Base-by-base conservation (phyloP, 2,329 filamentous ascomycete genomes). In the Paecilomyces dactylethromorphus region DNA sequence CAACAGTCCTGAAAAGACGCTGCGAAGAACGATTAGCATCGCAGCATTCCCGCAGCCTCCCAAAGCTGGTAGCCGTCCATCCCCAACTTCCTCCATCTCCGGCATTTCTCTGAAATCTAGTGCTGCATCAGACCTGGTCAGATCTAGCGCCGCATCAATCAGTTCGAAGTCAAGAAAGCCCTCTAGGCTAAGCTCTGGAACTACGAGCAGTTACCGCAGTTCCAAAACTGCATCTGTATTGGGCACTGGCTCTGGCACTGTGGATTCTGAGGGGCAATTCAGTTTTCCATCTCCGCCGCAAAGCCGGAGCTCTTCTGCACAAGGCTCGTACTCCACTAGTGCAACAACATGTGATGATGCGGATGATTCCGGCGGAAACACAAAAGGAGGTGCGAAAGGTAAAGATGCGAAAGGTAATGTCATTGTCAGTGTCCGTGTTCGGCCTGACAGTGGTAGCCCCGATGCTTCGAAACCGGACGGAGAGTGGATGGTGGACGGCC, bases 31-130 rank as follows among this genome's bases (percentile, higher is more conserved):
- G 0, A 88, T 96, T 68, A 97, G 92, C 80, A 96, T 97, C 69
- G 93, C 92, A 70, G 88, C 91, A 0, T 97, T 97, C 69, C 93
- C 93, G 31, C 90, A 96, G 64, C 93, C 93, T 13, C 93, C 93
- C 13, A 87, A 87, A 65, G 84, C 86, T 54, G 82, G 83, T 57
- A 81, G 76, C 78, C 66, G 91, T 82, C 75, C 78, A 86, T 58
- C 90, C 84, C 56, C 84, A 81, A 57, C 84, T 70, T 74, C 82
- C 68, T 66, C 76, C 70, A 56, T 73, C 61, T 68, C 80, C 59
- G 69, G 66, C 2, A 65, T 71, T 29, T 69, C 71, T 39, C 63
- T 61, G 1, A 62, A 58, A 33, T 69, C 66, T 56, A 57, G 68
- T 4, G 58, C 59, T 13, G 58, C 63, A 15, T 66, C 68, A 84